Evolutionary conservation across 2,329 filamentous ascomycete genomes (phyloP).

Genomic region (Fusarium sp.): DNA sequence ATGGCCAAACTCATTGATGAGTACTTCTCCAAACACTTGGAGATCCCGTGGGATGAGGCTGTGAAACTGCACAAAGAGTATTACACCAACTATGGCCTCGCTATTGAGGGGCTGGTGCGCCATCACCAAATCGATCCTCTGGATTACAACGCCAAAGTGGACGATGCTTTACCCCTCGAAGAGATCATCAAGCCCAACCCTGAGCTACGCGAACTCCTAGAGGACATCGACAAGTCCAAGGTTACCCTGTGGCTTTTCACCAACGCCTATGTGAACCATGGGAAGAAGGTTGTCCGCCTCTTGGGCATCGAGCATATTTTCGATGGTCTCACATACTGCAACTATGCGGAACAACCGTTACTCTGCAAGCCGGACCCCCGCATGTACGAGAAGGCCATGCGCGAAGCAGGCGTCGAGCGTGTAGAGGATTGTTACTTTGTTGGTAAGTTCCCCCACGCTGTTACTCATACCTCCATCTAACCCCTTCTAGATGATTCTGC

Average conservation of each 20-base stretch:
- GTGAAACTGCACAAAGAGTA: conserved; percentile 87
- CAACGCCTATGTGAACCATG: conserved; percentile 94
- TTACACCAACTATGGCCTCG: conserved; percentile 96
- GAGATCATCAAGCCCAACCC: conserved; percentile 82
- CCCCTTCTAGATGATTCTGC: conserved; percentile 78
- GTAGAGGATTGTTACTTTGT: conserved; percentile 88
- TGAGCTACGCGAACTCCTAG: conserved; percentile 76
- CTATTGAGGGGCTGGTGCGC: conserved; percentile 91
- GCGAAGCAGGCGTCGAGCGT: conserved; percentile 76
- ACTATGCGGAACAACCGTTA: conserved; percentile 78
- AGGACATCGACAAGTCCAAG: conserved; percentile 83
- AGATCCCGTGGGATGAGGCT: conserved; percentile 80
- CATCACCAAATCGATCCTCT: conserved; percentile 96
- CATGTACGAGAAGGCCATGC: conserved; percentile 92
- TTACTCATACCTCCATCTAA: neutral
- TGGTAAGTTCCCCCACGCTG: conserved; percentile 63
- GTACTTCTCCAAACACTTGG: conserved; percentile 74
- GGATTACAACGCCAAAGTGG: conserved; percentile 93
- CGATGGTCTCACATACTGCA: conserved; percentile 94
- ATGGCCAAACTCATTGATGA: conserved; percentile 85
- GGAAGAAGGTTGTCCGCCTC: conserved; percentile 80
- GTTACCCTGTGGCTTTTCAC: conserved; percentile 95
- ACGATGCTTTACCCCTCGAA: conserved; percentile 92
- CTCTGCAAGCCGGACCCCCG: conserved; percentile 86
- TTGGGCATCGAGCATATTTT: conserved; percentile 88